Percentiles rank a stretch among this genome's conserved stretches.
phyloP scores from a whole-genome alignment of 495 filamentous ascomycete genomes.

The Aspergillus ostianus region DNA sequence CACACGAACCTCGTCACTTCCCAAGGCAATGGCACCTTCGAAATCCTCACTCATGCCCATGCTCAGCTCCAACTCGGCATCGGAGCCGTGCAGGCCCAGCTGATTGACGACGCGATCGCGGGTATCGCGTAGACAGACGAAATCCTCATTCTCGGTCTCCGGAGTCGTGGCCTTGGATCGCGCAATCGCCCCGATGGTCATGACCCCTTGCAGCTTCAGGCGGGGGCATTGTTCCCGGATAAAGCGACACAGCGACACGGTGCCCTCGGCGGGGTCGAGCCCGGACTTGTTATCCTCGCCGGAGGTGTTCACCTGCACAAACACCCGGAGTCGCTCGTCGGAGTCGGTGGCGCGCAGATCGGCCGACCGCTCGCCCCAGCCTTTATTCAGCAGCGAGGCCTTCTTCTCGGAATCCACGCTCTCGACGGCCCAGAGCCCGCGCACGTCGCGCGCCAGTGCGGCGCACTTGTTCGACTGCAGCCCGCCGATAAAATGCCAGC shows the following conservation, averaged over 20 bases:
- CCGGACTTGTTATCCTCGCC: slow-evolving; percentile 85
- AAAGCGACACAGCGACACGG: slow-evolving; percentile 61
- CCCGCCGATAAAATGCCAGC: slow-evolving; percentile 96
- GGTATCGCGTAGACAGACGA: slow-evolving; percentile 63
- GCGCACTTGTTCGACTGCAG: slow-evolving; percentile 93
- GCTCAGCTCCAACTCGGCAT: slow-evolving; percentile 58
- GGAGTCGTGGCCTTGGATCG: slow-evolving; percentile 65
- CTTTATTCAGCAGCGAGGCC: slow-evolving; percentile 74
- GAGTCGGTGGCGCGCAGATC: slow-evolving; percentile 22
- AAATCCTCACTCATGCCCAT: slow-evolving; percentile 95
- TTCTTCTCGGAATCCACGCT: slow-evolving; percentile 88
- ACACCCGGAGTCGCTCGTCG: slow-evolving; percentile 58
- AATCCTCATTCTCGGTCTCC: slow-evolving; percentile 90
- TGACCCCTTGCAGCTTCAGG: slow-evolving; percentile 75
- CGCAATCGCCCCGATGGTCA: slow-evolving; percentile 97
- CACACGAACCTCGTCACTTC: slow-evolving; percentile 91
- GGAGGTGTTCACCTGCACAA: slow-evolving; percentile 93
- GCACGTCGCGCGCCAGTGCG: slow-evolving; percentile 73
- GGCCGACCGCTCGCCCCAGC: slow-evolving; percentile 54
- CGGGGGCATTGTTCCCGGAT: slow-evolving; percentile 68
- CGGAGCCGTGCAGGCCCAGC: slow-evolving; percentile 40
- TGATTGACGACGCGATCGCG: slow-evolving; percentile 60
- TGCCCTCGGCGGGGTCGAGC: slow-evolving; percentile 53
- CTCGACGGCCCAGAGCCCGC: slow-evolving; percentile 90
- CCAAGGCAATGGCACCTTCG: slow-evolving; percentile 80